Base-by-base conservation (phyloP, 1,284 basidiomycete genomes). In the Rhodotorula mucilaginosa region DNA sequence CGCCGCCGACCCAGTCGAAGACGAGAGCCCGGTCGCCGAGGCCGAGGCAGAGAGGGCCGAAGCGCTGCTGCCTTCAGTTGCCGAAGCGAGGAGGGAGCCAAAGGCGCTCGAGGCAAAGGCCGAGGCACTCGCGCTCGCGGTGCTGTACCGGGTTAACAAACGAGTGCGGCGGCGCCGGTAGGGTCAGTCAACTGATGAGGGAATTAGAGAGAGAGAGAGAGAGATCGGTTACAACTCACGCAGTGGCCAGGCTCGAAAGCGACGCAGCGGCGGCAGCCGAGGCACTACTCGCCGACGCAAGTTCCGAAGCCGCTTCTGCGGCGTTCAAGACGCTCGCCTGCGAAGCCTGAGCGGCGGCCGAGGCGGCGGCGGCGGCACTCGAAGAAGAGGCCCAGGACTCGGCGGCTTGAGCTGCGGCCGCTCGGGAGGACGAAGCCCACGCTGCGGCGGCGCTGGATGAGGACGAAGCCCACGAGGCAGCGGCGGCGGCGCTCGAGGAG, bases 401-500 rank as follows among this genome's bases (percentile, higher is more conserved):
- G 23, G 61, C 61, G 31, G 49, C 48, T 12, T 23, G 18, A 13
- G 61, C 61, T 3, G 19, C 21, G n/a, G 51, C 51, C 26, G 26
- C 8, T 21, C 48, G 52, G 4, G 61, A 62, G 21, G 61, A 62
- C 21, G 61, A 62, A 6, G 58, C 58, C 58, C 58, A 59, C 12
- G 58, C 58, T 3, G 58, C 58, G 58, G 39, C 39, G 39, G 39
- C 39, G 8, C 39, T 44, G n/a, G 58, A 59, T 16, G 58, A 59
- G 1, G 58, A 59, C 23, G 48, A 52, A 5, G 61, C 61, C 61
- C 61, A 62, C 21, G 61, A 48, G 4, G 61, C 61, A 2, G 65
- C 58, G 21, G 63, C 63, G n/a, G 70, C 34, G 12, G 54, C n/a
- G 44, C 48, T 46, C 19, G 71, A 70, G 4, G 47, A n/a, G 8